Base-by-base conservation (phyloP, 176 grass and related monocot genomes). In the Triticum timopheevii region DNA sequence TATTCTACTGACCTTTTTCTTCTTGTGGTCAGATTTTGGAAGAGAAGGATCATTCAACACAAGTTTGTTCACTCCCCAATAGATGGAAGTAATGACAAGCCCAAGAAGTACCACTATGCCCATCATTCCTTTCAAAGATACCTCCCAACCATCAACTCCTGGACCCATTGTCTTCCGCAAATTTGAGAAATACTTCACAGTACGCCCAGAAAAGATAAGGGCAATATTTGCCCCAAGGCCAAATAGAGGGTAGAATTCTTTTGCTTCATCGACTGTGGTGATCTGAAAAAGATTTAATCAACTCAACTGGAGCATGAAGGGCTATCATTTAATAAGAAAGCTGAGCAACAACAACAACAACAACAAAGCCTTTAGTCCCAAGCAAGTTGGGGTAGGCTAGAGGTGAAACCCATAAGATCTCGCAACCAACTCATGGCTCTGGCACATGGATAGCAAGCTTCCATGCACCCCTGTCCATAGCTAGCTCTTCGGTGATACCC, bases 61-160 rank as follows among this genome's bases (percentile, higher is more conserved):
- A 82, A 95, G 94, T 69, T 89, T 95, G 78, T 95, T 97, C 75
- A 91, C 89, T 31, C 79, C 92, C 95, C 92, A 95, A 68, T 97
- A 95, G 44, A 95, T 93, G 52, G 70, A 86, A 79, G 38, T 71
- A 78, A 97, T 97, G 45, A 91, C 23, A 75, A 97, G 23, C 49
- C 92, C 95, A 72, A 97, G 88, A 83, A 95, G 52, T 27, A 97
- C 92, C 13, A 97, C 95, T 40, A 97, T 95, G 81, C 95, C 89
- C 95, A 97, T 97, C 95, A 97, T 97, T 87, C 92, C 92, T 90
- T 95, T 97, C 64, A 97, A 78, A 76, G 92, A 97, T 50, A 97
- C 80, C 76, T 88, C 92, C 95, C 95, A 97, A 66, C 92, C 95
- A 79, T 97, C 95, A 81, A 97, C 61, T 45, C 92, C 92, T 65